These are phyloP conservation scores for Fomitopsis palustris DNA, from an alignment of 1,284 basidiomycete genomes.

Conservation along the genomic window DNA sequence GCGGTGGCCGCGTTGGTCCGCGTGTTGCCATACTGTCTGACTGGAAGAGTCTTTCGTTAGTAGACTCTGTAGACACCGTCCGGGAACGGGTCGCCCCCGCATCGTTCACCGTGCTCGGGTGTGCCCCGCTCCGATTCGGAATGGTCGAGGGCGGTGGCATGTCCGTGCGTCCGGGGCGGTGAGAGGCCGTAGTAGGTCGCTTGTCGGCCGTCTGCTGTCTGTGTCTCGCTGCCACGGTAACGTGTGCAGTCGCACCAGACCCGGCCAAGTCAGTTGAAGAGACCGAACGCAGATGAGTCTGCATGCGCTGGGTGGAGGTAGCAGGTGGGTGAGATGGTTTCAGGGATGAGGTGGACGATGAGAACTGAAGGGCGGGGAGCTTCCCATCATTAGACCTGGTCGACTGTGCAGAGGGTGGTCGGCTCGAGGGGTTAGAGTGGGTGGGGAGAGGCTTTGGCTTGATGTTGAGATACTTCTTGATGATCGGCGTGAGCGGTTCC, in stretches of 20 bases:
- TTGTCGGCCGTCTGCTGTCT: not conserved
- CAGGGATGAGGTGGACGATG: constrained; percentile 8
- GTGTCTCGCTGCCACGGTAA: not conserved
- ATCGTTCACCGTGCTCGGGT: not conserved
- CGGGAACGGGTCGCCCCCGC: not conserved
- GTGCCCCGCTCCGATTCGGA: not conserved
- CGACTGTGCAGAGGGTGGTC: constrained; percentile 29
- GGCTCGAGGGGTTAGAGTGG: constrained; percentile 23
- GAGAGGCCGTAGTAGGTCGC: not conserved
- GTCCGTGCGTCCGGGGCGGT: not conserved
- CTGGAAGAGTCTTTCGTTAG: not conserved
- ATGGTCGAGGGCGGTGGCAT: not conserved
- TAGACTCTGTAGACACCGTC: not conserved
- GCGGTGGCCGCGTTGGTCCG: not conserved
- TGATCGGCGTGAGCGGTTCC: constrained; percentile 70
- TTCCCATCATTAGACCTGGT: constrained; percentile 7
- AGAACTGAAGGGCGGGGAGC: not conserved
- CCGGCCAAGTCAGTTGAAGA: constrained; percentile 7
- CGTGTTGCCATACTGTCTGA: not conserved
- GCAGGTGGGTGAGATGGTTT: not conserved
- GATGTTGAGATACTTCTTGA: constrained; percentile 76
- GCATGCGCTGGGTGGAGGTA: not conserved
- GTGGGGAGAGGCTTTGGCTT: constrained; percentile 24
- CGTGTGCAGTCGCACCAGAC: not conserved
- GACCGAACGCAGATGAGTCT: constrained; percentile 5